Base-by-base conservation (phyloP, 495 filamentous ascomycete genomes). In the Penicillium dipodomyicola region DNA sequence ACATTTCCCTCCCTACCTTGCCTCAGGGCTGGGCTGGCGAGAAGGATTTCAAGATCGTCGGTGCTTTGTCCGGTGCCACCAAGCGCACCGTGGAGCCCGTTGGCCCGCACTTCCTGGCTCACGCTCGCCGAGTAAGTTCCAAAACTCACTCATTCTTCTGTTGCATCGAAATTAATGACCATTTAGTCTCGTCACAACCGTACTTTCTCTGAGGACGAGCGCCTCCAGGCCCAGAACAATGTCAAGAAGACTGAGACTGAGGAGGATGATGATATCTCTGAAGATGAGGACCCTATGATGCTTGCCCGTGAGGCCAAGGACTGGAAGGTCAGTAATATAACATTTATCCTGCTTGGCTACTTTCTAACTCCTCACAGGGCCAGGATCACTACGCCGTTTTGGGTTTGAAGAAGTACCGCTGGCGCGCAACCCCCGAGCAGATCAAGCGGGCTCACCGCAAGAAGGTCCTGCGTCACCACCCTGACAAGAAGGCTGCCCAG, bases 351-450 rank as follows among this genome's bases (percentile, higher is more conserved):
- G 8, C 8, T 8, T 14, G 14, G 7, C 5, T 12, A 8, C 10
- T 44, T 14, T 23, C 75, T 73, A 54, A 70, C 49, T 35, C 37
- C 54, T 27, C 67, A 39, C 56, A 95, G 92, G 78, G 76, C 61
- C 94, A 98, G 87, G 94, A 98, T 72, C 94, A 98, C 79, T 98
- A 98, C 77, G 90, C 93, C 61, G 91, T 98, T 32, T 88, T 98
- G 49, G 94, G 94, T 63, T 78, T 98, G 52, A 87, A 86, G 62
- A 93, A 91, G 77, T 91, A 96, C 82, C 88, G 94, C 65, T 93
- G 82, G 75, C 84, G 81, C 62, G 94, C 94, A 30, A 97, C 91
- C 61, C 92, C 96, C 72, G 91, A 97, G 62, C 94, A 97, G 80
- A 97, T 98, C 81, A 96, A 96, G 81, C 87, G 88, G 60, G 95